phyloP scores from a whole-genome alignment of 2,329 filamentous ascomycete genomes.

The Aspergillus bombycis region DNA sequence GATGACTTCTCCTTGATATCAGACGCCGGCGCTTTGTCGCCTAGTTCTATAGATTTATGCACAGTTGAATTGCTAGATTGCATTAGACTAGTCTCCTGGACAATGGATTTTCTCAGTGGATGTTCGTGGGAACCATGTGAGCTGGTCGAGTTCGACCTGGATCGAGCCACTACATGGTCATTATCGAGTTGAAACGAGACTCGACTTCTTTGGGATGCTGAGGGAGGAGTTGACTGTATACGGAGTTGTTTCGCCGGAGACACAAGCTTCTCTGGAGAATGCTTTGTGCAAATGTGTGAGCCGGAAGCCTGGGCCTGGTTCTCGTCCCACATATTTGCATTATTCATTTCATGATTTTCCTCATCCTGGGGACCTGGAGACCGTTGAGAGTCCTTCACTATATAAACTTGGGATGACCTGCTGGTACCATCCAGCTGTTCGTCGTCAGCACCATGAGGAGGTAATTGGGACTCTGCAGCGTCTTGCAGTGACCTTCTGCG shows the following conservation, averaged over 20 bases:
- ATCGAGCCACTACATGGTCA: conserved; percentile 8
- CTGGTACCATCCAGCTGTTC: conserved; percentile 15
- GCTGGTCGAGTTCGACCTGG: conserved; percentile 14
- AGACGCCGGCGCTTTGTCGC: conserved; percentile 12
- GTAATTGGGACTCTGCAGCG: conserved; percentile 2
- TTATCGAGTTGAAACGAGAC: conserved; percentile 9
- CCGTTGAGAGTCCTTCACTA: conserved; percentile 43
- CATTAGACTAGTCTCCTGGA: conserved; percentile 12
- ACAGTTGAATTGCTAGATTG: conserved; percentile 21
- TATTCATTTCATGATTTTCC: conserved; percentile 4
- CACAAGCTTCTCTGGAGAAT: conserved; percentile 7
- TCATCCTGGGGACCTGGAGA: conserved; percentile 27
- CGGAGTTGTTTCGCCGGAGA: conserved; percentile 20
- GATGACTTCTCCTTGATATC: conserved; percentile 34
- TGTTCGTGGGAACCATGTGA: conserved; percentile 13
- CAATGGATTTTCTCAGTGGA: conserved; percentile 10
- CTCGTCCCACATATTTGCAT: conserved; percentile 8
- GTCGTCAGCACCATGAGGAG: conserved; percentile 5
- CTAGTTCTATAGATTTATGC: conserved; percentile 9
- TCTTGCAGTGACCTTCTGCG: conserved; percentile 1
- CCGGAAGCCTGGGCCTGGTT: not conserved
- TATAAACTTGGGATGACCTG: conserved; percentile 35
- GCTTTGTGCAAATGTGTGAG: conserved; percentile 11
- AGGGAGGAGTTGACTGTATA: conserved; percentile 30
- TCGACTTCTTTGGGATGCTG: conserved; percentile 20